These are phyloP conservation scores for Anthracocystis panici-leucophaei DNA, from an alignment of 1,284 basidiomycete species.

Conservation along the genomic window DNA sequence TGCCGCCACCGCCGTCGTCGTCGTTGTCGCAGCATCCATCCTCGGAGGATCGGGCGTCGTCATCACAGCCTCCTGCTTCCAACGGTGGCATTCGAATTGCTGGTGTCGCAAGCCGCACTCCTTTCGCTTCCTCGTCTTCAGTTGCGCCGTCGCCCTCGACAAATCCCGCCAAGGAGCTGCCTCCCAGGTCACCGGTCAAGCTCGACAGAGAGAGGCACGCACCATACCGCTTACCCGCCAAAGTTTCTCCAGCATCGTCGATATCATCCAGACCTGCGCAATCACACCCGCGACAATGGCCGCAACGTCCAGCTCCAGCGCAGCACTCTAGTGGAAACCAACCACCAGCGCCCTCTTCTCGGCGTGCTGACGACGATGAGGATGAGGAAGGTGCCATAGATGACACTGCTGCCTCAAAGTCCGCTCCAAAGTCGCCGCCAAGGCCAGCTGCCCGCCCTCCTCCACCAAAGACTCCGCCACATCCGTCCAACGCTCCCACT, in stretches of 20 bases:
- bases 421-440: background rate
- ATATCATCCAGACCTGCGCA: background rate
- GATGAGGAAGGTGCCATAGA: conserved; percentile 51
- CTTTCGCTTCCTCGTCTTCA: conserved; percentile 7
- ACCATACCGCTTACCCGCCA: conserved; percentile 1
- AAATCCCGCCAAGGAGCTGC: background rate
- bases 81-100: conserved; percentile 41
- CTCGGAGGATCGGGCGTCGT: conserved; percentile 8
- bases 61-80: conserved; percentile 7
- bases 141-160: conserved; percentile 3
- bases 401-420: conserved; percentile 5
- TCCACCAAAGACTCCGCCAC: conserved; percentile 33
- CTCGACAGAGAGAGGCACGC: conserved; percentile 17
- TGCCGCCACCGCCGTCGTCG: conserved; percentile 29
- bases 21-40: conserved; percentile 2
- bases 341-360: background rate
- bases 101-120: conserved; percentile 22
- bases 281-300: background rate
- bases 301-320: conserved; percentile 6
- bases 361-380: conserved; percentile 26
- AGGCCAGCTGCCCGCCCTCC: conserved; percentile 8
- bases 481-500: conserved; percentile 7
- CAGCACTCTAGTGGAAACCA: background rate
- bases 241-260: background rate
- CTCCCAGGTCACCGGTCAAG: conserved; percentile 10